Evolutionary conservation across 345 rosid species (phyloP), one percentile per base, ranked within the genome.

Genomic region (Rhizophora mangle): DNA sequence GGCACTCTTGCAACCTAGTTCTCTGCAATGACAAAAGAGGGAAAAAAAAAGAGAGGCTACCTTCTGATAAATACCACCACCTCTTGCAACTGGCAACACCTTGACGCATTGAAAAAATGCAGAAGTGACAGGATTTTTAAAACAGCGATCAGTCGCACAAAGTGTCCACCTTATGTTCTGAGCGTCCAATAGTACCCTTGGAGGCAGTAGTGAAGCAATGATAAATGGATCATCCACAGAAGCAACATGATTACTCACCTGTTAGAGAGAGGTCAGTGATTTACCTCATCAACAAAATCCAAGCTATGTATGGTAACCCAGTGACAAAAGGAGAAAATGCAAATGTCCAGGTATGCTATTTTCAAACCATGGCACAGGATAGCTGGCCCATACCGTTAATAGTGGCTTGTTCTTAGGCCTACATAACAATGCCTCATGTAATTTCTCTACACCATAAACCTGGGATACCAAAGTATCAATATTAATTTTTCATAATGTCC

Each of bases 231-330:
- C 99, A 80, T 92, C 99, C 68, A 92, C 82, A 5, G 99, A 86
- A 24, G 99, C 99, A 57, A 95, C 97, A 80, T 95, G 98, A 79
- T 95, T 92, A 85, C 99, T 95, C 29, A 92, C 98, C 98, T 92
- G 73, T 75, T 68, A 67, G 21, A 59, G 37, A 30, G 11, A n/a
- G 24, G 59, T 26, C 27, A 22, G 27, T 9, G 29, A 36, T 34
- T 19, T 21, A 63, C 30, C 34, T 43, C 65, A 65, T 60, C 60
- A 55, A 26, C 70, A 63, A 31, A 24, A 6, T n/a, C 69, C 13
- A 55, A 9, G 30, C 29, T 37, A 6, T 13, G 53, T 21, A 21
- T 55, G 60, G 9, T 55, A 20, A 55, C 22, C 30, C 18, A 10
- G 29, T 8, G 10, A 11, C 60, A 22, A 55, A 22, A 55, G 60